These are phyloP conservation scores for Xylariaceae sp. DNA, from an alignment of 2,329 filamentous ascomycete species.

Conservation along the genomic window DNA sequence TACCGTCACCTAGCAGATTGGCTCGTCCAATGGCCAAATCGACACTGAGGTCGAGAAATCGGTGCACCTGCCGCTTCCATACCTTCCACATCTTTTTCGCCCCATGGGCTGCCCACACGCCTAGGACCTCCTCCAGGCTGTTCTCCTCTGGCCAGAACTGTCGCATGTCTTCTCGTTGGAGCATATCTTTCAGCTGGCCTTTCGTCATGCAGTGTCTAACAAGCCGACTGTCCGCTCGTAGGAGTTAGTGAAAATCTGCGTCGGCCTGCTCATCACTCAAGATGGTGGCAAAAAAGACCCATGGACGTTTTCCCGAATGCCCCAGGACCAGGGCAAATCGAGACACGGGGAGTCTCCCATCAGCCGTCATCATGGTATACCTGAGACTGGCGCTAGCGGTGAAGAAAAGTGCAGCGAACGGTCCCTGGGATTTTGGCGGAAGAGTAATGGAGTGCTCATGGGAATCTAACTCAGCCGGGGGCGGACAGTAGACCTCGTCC, in stretches of 20 bases:
- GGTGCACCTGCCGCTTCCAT: too few species aligned
- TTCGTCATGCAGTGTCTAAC: constrained; percentile 5
- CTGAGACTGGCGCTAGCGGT: background rate
- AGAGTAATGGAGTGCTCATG: constrained; percentile 2
- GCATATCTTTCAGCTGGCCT: constrained; percentile 7
- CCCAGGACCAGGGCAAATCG: constrained; percentile 7
- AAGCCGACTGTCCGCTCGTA: background rate
- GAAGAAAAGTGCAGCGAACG: constrained; percentile 4
- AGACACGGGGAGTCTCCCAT: background rate
- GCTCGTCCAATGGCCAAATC: too few species aligned
- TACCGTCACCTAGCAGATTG: too few species aligned
- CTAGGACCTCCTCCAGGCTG: constrained; percentile 4
- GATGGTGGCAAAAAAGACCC: constrained; percentile 8
- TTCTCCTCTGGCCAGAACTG: background rate
- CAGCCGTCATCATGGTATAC: background rate
- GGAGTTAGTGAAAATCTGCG: constrained; percentile 6
- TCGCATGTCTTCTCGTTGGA: background rate
- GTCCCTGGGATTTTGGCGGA: background rate
- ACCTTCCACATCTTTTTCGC: too few species aligned
- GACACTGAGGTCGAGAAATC: too few species aligned
- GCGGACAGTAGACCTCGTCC: constrained; percentile 7
- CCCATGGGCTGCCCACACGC: constrained; percentile 1
- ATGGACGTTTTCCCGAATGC: background rate
- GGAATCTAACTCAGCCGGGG: background rate
- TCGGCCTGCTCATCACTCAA: constrained; percentile 2